Percentiles rank a stretch among this genome's conserved stretches.
Evolutionary conservation across 1,139 yeast genomes (phyloP).

Genomic region (Debaryomycetaceae sp.): DNA sequence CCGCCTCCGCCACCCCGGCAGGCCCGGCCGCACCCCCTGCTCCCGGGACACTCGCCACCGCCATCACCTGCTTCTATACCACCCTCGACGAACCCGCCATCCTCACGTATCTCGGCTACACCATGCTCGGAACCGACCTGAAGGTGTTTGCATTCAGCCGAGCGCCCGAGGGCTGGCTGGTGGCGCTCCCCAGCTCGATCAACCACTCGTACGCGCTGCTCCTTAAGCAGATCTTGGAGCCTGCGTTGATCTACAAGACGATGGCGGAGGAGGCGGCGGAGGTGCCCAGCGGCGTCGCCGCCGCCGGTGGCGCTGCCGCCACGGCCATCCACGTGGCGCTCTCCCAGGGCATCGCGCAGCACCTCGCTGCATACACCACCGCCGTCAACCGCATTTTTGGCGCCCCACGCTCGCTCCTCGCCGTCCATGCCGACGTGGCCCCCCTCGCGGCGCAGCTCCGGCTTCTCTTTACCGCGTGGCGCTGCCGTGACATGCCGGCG

Average conservation of each 20-base stretch:
- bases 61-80: slow-evolving; percentile 31
- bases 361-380: too few relatives aligned
- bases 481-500: too few relatives aligned
- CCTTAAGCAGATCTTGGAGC: slow-evolving; percentile 60
- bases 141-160: slow-evolving; percentile 48
- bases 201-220: slow-evolving; percentile 57
- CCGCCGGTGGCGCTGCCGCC: too few relatives aligned
- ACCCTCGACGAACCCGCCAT: slow-evolving; percentile 46
- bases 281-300: too few relatives aligned
- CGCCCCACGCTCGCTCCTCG: too few relatives aligned
- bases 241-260: slow-evolving; percentile 61
- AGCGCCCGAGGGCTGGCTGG: slow-evolving; percentile 19
- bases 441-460: too few relatives aligned
- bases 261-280: too few relatives aligned
- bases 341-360: too few relatives aligned
- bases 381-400: too few relatives aligned
- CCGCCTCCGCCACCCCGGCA: neutral
- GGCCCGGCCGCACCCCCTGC: neutral
- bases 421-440: too few relatives aligned
- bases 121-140: slow-evolving; percentile 72
- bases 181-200: slow-evolving; percentile 48
- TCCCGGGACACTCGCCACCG: slow-evolving; percentile 5
- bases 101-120: slow-evolving; percentile 56
- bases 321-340: too few relatives aligned
- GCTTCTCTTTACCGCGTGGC: too few relatives aligned